These are phyloP conservation scores for Globisporangium ultimum DNA, from an alignment of 352 stramenopile genomes.

Conservation along the genomic window DNA sequence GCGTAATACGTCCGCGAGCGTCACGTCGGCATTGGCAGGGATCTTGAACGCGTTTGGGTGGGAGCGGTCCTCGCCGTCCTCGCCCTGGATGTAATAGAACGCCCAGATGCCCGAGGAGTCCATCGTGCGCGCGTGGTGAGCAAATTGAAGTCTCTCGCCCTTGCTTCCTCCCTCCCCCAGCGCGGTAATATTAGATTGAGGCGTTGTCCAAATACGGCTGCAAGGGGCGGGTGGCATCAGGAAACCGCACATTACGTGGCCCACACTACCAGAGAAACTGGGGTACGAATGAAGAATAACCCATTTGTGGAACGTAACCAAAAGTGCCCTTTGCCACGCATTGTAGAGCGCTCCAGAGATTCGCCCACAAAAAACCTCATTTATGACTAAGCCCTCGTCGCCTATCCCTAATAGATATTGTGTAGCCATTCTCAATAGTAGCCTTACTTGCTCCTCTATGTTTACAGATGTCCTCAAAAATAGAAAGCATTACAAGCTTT, in stretches of 20 bases:
- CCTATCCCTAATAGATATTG: conserved; percentile 3
- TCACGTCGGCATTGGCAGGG: conserved; percentile 45
- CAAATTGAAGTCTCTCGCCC: neutral
- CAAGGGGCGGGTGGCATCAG: neutral
- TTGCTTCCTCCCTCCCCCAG: neutral
- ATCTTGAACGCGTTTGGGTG: conserved; percentile 82
- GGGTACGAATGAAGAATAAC: neutral
- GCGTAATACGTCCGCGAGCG: conserved; percentile 61
- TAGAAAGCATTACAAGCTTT: neutral
- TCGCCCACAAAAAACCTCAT: neutral
- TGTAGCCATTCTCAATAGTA: conserved; percentile 13
- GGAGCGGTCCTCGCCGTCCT: conserved; percentile 79
- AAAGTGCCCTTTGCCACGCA: neutral
- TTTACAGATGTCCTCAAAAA: neutral
- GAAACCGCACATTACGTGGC: conserved; percentile 1
- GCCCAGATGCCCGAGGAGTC: conserved; percentile 49
- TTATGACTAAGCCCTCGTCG: neutral
- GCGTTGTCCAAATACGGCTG: neutral
- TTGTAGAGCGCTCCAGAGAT: neutral
- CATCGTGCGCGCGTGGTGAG: conserved; percentile 14
- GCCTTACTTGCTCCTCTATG: neutral
- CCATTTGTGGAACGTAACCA: neutral
- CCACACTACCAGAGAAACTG: conserved; percentile 1
- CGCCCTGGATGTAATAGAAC: conserved; percentile 88
- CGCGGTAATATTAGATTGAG: neutral